Conservation (phyloP, 208 protist genomes). For the Wallacemonas rigidus region DNA sequence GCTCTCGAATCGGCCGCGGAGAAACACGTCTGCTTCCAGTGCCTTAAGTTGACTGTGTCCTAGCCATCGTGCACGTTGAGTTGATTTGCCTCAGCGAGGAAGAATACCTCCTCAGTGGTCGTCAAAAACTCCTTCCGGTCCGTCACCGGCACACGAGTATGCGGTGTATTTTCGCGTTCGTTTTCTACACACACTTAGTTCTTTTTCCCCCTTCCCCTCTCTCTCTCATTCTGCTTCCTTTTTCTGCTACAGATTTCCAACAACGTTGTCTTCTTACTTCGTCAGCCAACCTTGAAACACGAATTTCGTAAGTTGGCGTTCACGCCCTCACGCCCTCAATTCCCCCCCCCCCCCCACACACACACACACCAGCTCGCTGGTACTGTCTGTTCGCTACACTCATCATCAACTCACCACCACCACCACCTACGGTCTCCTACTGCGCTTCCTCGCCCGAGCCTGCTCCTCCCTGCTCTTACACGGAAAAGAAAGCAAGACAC, state of each 20-base stretch:
- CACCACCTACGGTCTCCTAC: background rate
- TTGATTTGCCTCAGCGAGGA: no score
- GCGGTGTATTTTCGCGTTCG: no score
- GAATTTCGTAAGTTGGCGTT: no score
- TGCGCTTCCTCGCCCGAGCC: background rate
- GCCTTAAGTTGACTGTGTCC: background rate
- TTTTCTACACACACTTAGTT: background rate
- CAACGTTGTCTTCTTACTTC: conserved; percentile 12
- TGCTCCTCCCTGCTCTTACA: background rate
- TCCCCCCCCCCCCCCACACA: no score
- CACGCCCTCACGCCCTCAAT: no score
- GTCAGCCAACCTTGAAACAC: background rate
- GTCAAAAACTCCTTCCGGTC: no score
- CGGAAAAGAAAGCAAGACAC: no score
- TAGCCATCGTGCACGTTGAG: background rate
- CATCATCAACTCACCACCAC: no score
- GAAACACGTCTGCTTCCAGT: conserved; percentile 4
- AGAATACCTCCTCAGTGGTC: no score
- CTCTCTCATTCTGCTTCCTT: conserved; percentile 3
- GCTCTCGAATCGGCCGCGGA: background rate
- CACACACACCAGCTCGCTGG: no score
- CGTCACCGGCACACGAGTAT: no score
- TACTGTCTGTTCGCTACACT: no score
- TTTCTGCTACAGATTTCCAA: background rate
- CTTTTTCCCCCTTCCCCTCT: conserved; percentile 20